Evolutionary conservation across 2,329 filamentous ascomycete species (phyloP), one percentile per base, ranked within the genome.

Genomic region (Hymenoscyphus repandus): DNA sequence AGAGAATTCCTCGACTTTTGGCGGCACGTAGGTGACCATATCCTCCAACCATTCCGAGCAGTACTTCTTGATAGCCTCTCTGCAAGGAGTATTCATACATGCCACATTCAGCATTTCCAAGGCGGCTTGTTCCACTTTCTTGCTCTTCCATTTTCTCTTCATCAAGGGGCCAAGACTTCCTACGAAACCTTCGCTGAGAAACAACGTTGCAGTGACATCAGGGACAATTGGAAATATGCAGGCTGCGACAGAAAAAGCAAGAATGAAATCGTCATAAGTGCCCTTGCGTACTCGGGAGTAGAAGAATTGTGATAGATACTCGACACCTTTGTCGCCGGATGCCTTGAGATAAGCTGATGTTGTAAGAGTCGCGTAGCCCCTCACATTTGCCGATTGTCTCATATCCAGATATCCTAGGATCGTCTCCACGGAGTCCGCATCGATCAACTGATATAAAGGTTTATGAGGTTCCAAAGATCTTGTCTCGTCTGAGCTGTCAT

Each of bases 211-310:
- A 1, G 85, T 88, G 39, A 88, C 78, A 49, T 85, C 79, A 2
- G 90, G 86, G 2, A 88, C 82, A 47, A 99, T 79, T 1, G 93
- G 91, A 66, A 99, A 99, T 7, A 95, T 81, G 18, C 85, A 82
- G 1, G 90, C 83, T 5, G 90, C 90, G n/a, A 91, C 90, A 47
- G 91, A 97, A 67, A 96, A 97, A 5, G 91, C 91, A 45, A 93
- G 77, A 49, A 96, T 89, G 58, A 95, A 82, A 68, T 95, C 89
- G 62, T 96, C 91, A 57, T 90, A 88, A 20, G 86, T 92, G 47
- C 84, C 84, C 56, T 85, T 83, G 58, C 79, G 72, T 13, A 95
- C 76, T 47, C 85, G 82, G 13, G 79, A 74, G 48, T 83, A 83
- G 66, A 96, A 87, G 66, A 93, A 92, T 5, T 79, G 78, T 5